Evolutionary conservation across 1,139 yeast genomes (phyloP), one percentile per base, ranked within the genome.

Genomic region (Debaryomycetaceae sp.): DNA sequence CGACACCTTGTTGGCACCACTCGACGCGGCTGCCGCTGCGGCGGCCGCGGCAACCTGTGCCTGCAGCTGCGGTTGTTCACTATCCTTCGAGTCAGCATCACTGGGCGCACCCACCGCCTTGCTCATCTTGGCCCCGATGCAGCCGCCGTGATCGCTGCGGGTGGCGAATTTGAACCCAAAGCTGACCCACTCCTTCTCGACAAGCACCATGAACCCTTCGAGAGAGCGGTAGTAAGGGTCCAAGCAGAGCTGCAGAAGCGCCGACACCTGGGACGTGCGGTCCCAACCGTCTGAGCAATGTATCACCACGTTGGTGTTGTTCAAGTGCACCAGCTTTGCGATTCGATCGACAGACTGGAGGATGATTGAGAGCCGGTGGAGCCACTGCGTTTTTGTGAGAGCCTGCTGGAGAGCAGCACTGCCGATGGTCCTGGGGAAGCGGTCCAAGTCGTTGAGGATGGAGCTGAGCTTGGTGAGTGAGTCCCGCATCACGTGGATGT

Each of bases 261-360:
- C 83, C 7, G 89, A 74, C 1, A 89, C 75, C 50, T 91, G 97
- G 0, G 96, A 77, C 0, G 98, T 93, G 37, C 98, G 66, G 52
- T 91, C 98, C 98, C 98, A 91, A 1, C 98, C 98, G 59, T 91
- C 98, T 0, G 96, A 88, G 51, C 98, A 91, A 57, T 91, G 98
- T 8, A 93, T 73, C 5, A 91, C 53, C 5, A 91, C 75, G 53
- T 89, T 93, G 10, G 94, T 83, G 38, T 81, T 78, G 49, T 86
- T 84, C 45, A 81, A 74, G 39, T 85, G 86, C 15, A 91, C 72
- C 16, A 91, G 83, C 45, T 85, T 82, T 22, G 83, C 76, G 30
- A 91, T 73, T 28, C 85, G 67, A 35, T 84, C 89, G 1, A 91
- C 83, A 0, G 95, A 83, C 27, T 79, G 80, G 32, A 91, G 53